Percentiles rank a stretch among this genome's conserved stretches.
Conservation (phyloP, 495 filamentous ascomycete genomes). For the Rhizodiscina lignyota region DNA sequence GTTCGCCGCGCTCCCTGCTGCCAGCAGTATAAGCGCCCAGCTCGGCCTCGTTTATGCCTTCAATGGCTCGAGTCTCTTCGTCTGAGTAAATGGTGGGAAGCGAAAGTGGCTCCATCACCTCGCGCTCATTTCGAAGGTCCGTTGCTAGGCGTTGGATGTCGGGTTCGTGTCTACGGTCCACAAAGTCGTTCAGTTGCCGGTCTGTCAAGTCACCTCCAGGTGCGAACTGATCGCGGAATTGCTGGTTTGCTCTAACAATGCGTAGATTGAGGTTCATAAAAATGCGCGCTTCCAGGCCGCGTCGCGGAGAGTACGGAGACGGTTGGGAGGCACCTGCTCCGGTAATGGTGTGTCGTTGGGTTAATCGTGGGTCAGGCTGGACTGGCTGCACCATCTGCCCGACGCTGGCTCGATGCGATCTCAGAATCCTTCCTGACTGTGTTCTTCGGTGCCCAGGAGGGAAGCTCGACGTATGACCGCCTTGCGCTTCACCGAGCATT, state of each 20-base stretch:
- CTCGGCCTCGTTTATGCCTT: slow-evolving; percentile 10
- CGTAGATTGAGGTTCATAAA: slow-evolving; percentile 23
- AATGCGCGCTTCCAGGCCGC: neutral
- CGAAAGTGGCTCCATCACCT: slow-evolving; percentile 21
- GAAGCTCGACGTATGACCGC: too few relatives aligned
- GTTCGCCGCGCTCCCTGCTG: slow-evolving; percentile 6
- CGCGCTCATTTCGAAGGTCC: slow-evolving; percentile 20
- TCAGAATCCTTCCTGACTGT: too few relatives aligned
- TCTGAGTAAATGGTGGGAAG: slow-evolving; percentile 22
- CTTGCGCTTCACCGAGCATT: too few relatives aligned
- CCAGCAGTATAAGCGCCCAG: slow-evolving; percentile 13
- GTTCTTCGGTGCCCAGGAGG: too few relatives aligned
- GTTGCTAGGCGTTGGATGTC: slow-evolving; percentile 14
- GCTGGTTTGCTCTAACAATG: slow-evolving; percentile 18
- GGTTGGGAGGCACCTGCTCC: too few relatives aligned
- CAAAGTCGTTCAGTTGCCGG: slow-evolving; percentile 16
- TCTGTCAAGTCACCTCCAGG: slow-evolving; percentile 14
- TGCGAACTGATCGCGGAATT: slow-evolving; percentile 18
- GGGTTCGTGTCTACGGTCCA: slow-evolving; percentile 8
- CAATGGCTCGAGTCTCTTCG: slow-evolving; percentile 13
- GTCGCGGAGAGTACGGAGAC: too few relatives aligned
- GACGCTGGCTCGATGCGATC: too few relatives aligned
- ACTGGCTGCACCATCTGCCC: too few relatives aligned
- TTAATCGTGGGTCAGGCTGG: too few relatives aligned
- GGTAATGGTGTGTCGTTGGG: too few relatives aligned